phyloP scores from a whole-genome alignment of 805 yeast species.

The Barnettozyma sp. region DNA sequence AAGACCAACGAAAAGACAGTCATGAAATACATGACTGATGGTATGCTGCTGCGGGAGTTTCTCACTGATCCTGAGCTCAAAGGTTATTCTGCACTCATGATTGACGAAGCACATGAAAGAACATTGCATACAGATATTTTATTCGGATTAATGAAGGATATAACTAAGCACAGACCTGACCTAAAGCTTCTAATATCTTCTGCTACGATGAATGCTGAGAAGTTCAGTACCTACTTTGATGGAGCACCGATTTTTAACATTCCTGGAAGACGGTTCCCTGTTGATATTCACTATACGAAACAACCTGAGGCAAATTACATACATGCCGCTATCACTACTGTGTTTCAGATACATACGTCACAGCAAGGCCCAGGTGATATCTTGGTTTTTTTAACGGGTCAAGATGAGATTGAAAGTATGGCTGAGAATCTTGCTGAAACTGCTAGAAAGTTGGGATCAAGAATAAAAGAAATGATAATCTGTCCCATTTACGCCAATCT shows the following conservation, averaged over 20 bases:
- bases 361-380: conserved; percentile 79
- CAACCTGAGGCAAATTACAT: conserved; percentile 89
- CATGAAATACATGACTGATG: conserved; percentile 91
- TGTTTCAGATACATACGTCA: conserved; percentile 76
- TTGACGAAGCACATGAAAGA: conserved; percentile 97
- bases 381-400: conserved; percentile 88
- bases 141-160: conserved; percentile 72
- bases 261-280: conserved; percentile 94
- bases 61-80: conserved; percentile 64
- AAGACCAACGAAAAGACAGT: conserved; percentile 55
- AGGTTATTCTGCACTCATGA: conserved; percentile 75
- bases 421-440: conserved; percentile 69
- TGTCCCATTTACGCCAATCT: conserved; percentile 89
- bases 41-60: conserved; percentile 85
- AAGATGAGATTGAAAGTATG: conserved; percentile 86
- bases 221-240: conserved; percentile 74
- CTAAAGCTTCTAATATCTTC: conserved; percentile 78
- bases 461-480: conserved; percentile 49
- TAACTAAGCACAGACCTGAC: conserved; percentile 56
- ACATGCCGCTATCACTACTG: conserved; percentile 82
- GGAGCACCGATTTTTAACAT: conserved; percentile 82
- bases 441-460: conserved; percentile 48
- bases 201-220: conserved; percentile 89
- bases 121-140: conserved; percentile 86
- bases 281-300: conserved; percentile 72